A percentile compares a stretch with the other conserved stretches of the same genome.
phyloP scores from a whole-genome alignment of 2,329 filamentous ascomycete species.

The Akanthomyces uredinophilus region DNA sequence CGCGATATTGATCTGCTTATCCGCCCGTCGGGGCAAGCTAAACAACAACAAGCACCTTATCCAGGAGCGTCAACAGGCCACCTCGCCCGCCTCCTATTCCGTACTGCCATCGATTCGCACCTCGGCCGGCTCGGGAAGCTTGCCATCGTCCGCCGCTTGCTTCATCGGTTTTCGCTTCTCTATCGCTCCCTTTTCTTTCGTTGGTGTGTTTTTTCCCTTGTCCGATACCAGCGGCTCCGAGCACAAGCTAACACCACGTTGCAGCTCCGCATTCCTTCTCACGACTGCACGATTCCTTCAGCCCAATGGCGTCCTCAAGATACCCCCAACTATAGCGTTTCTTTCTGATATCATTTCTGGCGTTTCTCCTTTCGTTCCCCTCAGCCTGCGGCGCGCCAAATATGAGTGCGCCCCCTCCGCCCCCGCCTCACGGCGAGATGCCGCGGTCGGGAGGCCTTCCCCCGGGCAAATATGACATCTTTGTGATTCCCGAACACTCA shows the following conservation, averaged over 20 bases:
- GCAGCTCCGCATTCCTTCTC: constrained; percentile 16
- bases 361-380: not conserved
- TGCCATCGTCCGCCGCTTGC: not conserved
- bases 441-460: constrained; percentile 70
- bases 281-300: constrained; percentile 18
- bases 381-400: constrained; percentile 16
- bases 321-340: constrained; percentile 20
- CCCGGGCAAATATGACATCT: constrained; percentile 92
- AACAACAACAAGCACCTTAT: not conserved
- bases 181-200: not conserved
- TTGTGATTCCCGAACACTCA: constrained; percentile 90
- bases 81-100: constrained; percentile 1
- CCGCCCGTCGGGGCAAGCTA: constrained; percentile 14
- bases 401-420: constrained; percentile 65
- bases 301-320: constrained; percentile 28
- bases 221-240: not conserved
- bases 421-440: constrained; percentile 77
- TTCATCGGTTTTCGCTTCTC: not conserved
- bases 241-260: not conserved
- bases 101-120: not conserved
- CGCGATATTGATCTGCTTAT: not conserved
- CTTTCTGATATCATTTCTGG: constrained; percentile 2
- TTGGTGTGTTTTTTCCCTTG: not conserved
- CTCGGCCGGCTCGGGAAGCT: not conserved
- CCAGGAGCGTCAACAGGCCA: not conserved